Percentiles rank a stretch among this genome's conserved stretches.
These are phyloP conservation scores for Uronychia setigera DNA, from an alignment of 73 alveolate genomes.

Conservation along the genomic window DNA sequence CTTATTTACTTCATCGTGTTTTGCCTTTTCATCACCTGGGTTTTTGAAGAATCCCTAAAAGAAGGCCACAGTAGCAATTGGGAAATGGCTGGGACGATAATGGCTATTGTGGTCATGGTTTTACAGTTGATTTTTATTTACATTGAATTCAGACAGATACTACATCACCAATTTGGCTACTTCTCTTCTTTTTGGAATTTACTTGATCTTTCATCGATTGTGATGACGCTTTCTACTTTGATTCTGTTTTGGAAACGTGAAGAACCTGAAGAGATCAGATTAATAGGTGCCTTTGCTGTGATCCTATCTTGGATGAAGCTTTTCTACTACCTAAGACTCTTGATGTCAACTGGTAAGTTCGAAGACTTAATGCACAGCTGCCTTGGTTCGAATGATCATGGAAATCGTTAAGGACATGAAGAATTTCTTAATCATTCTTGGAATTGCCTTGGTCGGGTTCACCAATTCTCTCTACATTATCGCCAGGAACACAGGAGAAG, in stretches of 20 bases:
- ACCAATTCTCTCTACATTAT: neutral
- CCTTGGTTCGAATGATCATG: neutral
- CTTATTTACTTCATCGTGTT: constrained; percentile 19
- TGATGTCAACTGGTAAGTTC: constrained; percentile 5
- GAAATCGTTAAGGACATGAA: neutral
- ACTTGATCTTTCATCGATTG: constrained; percentile 3
- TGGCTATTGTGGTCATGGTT: neutral
- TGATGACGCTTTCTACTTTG: neutral
- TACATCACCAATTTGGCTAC: constrained; percentile 13
- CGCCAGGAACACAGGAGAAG: neutral
- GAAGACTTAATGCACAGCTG: neutral
- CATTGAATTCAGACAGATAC: constrained; percentile 18
- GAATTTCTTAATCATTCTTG: neutral
- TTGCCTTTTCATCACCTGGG: constrained; percentile 16
- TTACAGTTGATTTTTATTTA: neutral
- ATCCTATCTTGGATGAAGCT: constrained; percentile 2
- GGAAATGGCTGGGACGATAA: neutral
- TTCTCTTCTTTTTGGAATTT: constrained; percentile 35
- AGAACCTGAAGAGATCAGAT: neutral
- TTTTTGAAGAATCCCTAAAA: neutral
- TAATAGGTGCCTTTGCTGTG: constrained; percentile 2
- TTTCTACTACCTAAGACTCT: constrained; percentile 25
- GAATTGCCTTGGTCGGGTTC: neutral
- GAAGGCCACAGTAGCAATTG: neutral
- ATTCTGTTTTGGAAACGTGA: neutral